Conservation (phyloP, 768 basidiomycete species). For the Pleurotus platypus region DNA sequence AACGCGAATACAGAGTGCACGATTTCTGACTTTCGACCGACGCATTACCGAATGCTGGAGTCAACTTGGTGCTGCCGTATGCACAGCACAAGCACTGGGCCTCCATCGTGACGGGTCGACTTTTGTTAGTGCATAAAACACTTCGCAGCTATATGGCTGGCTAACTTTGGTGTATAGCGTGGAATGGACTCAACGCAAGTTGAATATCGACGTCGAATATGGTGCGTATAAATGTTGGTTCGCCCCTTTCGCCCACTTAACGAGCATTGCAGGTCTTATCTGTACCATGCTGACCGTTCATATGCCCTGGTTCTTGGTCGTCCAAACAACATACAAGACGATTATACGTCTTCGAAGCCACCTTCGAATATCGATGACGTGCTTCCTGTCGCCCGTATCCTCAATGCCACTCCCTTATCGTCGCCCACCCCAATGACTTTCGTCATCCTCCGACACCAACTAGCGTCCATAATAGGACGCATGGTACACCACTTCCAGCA, state of each 20-base stretch:
- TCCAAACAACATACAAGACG: slow-evolving; percentile 86
- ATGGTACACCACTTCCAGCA: slow-evolving; percentile 94
- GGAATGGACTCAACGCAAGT: slow-evolving; percentile 71
- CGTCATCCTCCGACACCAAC: slow-evolving; percentile 78
- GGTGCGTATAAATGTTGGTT: slow-evolving; percentile 41
- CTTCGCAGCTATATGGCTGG: slow-evolving; percentile 7
- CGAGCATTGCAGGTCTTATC: slow-evolving; percentile 59
- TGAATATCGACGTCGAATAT: slow-evolving; percentile 88
- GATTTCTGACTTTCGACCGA: slow-evolving; percentile 67
- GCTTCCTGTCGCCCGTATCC: slow-evolving; percentile 36
- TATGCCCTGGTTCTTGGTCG: slow-evolving; percentile 90
- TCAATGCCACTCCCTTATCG: slow-evolving; percentile 54
- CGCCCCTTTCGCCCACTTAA: slow-evolving; percentile 5
- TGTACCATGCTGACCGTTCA: slow-evolving; percentile 92
- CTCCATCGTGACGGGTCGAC: slow-evolving; percentile 85
- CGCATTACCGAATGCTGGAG: slow-evolving; percentile 96
- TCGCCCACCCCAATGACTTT: slow-evolving; percentile 84
- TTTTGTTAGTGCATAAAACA: slow-evolving; percentile 49
- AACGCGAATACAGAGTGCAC: slow-evolving; percentile 37
- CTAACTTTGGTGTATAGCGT: slow-evolving; percentile 27
- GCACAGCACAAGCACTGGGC: slow-evolving; percentile 92
- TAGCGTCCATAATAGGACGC: slow-evolving; percentile 82
- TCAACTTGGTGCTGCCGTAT: slow-evolving; percentile 87
- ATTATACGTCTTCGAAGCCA: slow-evolving; percentile 78
- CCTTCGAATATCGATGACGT: slow-evolving; percentile 74